These are phyloP conservation scores for Xylariales sp. DNA, from an alignment of 2,329 filamentous ascomycete species.

Conservation along the genomic window DNA sequence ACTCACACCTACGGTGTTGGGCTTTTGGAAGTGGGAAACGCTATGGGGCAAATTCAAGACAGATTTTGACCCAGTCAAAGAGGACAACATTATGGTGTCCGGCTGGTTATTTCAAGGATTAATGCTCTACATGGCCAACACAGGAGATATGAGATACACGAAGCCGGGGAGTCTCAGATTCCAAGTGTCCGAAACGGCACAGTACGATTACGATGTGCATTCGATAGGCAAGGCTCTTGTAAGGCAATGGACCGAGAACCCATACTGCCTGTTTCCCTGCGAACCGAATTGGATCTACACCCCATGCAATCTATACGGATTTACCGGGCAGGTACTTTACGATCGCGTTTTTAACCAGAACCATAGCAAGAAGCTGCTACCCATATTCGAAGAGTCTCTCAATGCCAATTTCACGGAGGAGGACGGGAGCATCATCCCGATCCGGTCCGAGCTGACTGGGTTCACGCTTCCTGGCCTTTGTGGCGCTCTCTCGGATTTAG, in stretches of 20 bases:
- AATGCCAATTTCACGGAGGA: background rate
- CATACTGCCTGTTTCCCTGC: constrained; percentile 4
- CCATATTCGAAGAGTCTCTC: background rate
- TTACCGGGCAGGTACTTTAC: constrained; percentile 32
- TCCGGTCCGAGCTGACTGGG: background rate
- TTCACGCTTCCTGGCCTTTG: background rate
- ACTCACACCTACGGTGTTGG: background rate
- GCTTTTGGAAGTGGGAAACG: background rate
- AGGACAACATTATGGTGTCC: background rate
- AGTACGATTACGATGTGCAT: too few species aligned
- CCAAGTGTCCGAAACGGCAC: too few species aligned
- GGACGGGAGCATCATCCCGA: background rate
- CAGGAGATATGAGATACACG: background rate
- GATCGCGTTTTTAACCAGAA: background rate
- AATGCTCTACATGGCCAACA: background rate
- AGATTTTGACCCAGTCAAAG: background rate
- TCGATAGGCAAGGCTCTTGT: constrained; percentile 17
- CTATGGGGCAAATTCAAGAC: background rate
- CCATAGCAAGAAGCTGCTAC: background rate
- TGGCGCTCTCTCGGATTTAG: background rate
- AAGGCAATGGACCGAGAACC: constrained; percentile 9
- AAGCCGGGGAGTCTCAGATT: too few species aligned
- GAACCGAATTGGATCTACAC: constrained; percentile 6
- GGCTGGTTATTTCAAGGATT: too few species aligned
- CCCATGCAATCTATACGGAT: constrained; percentile 23